Percentiles rank a stretch among this genome's conserved stretches.
These are phyloP conservation scores for Wallacemonas collosoma DNA, from an alignment of 208 protist species.

Conservation along the genomic window DNA sequence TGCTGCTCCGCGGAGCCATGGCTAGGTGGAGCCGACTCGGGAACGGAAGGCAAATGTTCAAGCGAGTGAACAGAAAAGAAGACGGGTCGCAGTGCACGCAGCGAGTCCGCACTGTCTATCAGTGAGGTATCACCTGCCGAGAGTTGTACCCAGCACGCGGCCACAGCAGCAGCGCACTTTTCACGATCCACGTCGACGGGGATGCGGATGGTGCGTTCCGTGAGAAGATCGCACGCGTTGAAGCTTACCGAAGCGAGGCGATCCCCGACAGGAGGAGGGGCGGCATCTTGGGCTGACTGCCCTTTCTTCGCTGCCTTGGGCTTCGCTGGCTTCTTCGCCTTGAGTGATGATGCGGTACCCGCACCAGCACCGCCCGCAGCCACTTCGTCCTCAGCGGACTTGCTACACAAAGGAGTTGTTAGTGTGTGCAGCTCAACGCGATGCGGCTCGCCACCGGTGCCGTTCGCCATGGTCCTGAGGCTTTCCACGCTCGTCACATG, in stretches of 20 bases:
- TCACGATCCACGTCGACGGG: not conserved
- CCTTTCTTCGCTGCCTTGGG: slow-evolving; percentile 13
- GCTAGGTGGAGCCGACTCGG: not conserved
- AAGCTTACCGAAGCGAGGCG: slow-evolving; percentile 2
- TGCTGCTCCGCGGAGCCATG: not conserved
- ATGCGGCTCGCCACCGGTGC: slow-evolving; percentile 2
- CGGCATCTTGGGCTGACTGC: not conserved
- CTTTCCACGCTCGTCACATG: not conserved
- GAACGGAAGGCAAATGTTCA: slow-evolving; percentile 13
- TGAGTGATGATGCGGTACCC: not conserved
- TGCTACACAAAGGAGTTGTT: not conserved
- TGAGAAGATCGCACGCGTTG: slow-evolving; percentile 11
- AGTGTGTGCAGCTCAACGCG: slow-evolving; percentile 6
- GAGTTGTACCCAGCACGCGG: slow-evolving; percentile 17
- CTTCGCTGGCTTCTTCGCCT: slow-evolving; percentile 9
- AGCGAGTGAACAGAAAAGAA: slow-evolving; percentile 21
- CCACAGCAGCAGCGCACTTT: not conserved
- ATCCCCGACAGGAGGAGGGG: not conserved
- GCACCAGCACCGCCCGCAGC: not conserved
- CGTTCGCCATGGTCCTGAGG: not conserved
- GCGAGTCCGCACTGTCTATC: not conserved
- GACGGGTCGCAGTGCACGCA: slow-evolving; percentile 4
- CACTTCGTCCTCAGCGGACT: not conserved
- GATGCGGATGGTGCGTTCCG: not conserved
- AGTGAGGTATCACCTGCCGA: not conserved